Evolutionary conservation across 2,329 filamentous ascomycete genomes (phyloP).

Genomic region (Dothideomycetidae sp.): DNA sequence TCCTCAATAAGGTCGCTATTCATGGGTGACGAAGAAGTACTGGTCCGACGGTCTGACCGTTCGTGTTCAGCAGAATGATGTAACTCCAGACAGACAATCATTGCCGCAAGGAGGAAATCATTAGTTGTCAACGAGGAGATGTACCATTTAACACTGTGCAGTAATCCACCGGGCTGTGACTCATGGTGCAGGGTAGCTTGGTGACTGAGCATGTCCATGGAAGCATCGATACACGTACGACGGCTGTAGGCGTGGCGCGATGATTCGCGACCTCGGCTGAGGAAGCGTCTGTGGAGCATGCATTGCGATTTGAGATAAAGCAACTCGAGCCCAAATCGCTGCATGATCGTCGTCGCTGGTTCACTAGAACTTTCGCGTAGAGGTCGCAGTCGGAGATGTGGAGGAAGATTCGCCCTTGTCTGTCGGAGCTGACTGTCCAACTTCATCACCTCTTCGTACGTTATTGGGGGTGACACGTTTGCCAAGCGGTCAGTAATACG

Average conservation of each 20-base stretch:
- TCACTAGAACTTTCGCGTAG: constrained; percentile 63
- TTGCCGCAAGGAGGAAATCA: constrained; percentile 75
- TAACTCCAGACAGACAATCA: constrained; percentile 70
- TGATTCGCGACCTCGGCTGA: constrained; percentile 63
- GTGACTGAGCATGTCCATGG: constrained; percentile 65
- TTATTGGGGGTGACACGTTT: constrained; percentile 44
- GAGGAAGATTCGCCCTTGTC: constrained; percentile 52
- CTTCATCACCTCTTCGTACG: constrained; percentile 48
- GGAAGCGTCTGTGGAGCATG: constrained; percentile 76
- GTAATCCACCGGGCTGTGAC: constrained; percentile 53
- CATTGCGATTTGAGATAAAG: constrained; percentile 82
- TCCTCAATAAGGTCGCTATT: constrained; percentile 28
- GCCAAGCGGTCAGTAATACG: constrained; percentile 53
- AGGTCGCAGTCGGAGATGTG: constrained; percentile 61
- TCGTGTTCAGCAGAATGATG: constrained; percentile 48
- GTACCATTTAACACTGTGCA: constrained; percentile 63
- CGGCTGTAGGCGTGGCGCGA: constrained; percentile 73
- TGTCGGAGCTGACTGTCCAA: constrained; percentile 44
- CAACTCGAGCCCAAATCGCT: constrained; percentile 70
- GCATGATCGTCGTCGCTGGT: constrained; percentile 54
- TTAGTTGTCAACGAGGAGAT: constrained; percentile 66
- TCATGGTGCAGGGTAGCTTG: constrained; percentile 64
- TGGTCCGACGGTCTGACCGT: constrained; percentile 22
- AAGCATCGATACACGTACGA: constrained; percentile 71
- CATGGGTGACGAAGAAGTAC: constrained; percentile 15